Evolutionary conservation across 805 yeast species (phyloP).

Genomic region (Pichia membranifaciens): DNA sequence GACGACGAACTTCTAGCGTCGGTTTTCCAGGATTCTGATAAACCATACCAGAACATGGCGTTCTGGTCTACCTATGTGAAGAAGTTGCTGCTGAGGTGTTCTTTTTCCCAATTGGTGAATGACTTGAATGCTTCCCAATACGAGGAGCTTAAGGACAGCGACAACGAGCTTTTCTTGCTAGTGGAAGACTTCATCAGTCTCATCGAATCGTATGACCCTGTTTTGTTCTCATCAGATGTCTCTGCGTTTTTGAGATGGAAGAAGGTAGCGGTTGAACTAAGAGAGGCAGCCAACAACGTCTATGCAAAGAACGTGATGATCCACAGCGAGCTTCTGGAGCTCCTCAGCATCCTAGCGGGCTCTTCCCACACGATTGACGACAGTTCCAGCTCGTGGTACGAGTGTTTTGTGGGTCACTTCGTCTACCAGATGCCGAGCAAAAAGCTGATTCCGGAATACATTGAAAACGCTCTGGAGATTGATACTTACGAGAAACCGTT

Average conservation of each 20-base stretch:
- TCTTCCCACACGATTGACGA: slow-evolving; percentile 42
- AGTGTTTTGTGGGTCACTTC: slow-evolving; percentile 38
- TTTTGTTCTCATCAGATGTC: slow-evolving; percentile 31
- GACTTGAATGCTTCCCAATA: slow-evolving; percentile 41
- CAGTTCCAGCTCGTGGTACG: slow-evolving; percentile 62
- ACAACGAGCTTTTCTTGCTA: slow-evolving; percentile 30
- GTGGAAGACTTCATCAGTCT: slow-evolving; percentile 38
- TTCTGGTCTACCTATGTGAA: slow-evolving; percentile 62
- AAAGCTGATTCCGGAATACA: slow-evolving; percentile 37
- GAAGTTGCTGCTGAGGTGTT: slow-evolving; percentile 56
- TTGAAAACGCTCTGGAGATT: slow-evolving; percentile 29
- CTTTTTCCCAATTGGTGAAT: slow-evolving; percentile 48
- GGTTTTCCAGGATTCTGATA: slow-evolving; percentile 35
- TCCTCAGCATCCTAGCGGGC: slow-evolving; percentile 43
- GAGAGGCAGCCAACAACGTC: slow-evolving; percentile 35
- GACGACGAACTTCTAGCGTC: slow-evolving; percentile 43
- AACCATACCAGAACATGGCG: slow-evolving; percentile 42
- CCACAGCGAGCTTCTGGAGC: slow-evolving; percentile 35
- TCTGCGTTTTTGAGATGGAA: slow-evolving; percentile 47
- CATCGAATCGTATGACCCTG: slow-evolving; percentile 35
- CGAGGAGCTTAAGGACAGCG: slow-evolving; percentile 31
- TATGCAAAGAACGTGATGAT: slow-evolving; percentile 25
- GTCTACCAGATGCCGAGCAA: slow-evolving; percentile 54
- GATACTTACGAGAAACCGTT: slow-evolving; percentile 26
- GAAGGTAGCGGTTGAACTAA: slow-evolving; percentile 41